Conservation (phyloP, 768 basidiomycete genomes). For the Zangia roseola region DNA sequence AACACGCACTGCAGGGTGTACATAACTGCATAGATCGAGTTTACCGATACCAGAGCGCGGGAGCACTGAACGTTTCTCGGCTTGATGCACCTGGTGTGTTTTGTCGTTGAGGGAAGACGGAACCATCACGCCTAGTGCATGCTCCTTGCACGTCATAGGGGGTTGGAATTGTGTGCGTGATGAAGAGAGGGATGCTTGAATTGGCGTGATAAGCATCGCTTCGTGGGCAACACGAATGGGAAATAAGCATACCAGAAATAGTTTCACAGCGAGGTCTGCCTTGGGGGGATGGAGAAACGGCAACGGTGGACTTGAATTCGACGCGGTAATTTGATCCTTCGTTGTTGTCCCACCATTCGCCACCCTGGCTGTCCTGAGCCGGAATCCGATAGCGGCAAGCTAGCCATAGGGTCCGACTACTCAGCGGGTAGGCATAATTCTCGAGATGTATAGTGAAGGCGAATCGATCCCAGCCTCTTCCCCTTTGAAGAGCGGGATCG, state of each 20-base stretch:
- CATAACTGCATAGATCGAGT: constrained; percentile 34
- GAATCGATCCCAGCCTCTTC: constrained; percentile 55
- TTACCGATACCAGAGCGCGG: constrained; percentile 13
- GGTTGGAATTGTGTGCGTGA: not conserved
- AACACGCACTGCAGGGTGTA: constrained; percentile 21
- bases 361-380: constrained; percentile 40
- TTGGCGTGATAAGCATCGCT: constrained; percentile 1
- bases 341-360: constrained; percentile 97
- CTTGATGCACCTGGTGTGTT: not conserved
- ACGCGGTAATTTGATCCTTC: constrained; percentile 73
- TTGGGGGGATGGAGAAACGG: not conserved
- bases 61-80: not conserved
- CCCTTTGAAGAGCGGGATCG: not conserved
- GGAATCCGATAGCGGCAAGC: constrained; percentile 51
- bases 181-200: constrained; percentile 8
- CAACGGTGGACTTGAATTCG: constrained; percentile 46
- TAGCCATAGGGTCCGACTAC: constrained; percentile 55
- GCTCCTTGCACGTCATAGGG: constrained; percentile 12
- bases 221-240: not conserved
- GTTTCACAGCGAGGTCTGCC: constrained; percentile 20
- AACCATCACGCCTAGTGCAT: constrained; percentile 6
- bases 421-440: constrained; percentile 57
- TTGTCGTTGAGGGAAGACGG: not conserved
- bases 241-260: constrained; percentile 16
- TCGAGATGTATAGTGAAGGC: constrained; percentile 65